These are phyloP conservation scores for Suillus subalutaceus DNA, from an alignment of 768 basidiomycete genomes.

Conservation along the genomic window DNA sequence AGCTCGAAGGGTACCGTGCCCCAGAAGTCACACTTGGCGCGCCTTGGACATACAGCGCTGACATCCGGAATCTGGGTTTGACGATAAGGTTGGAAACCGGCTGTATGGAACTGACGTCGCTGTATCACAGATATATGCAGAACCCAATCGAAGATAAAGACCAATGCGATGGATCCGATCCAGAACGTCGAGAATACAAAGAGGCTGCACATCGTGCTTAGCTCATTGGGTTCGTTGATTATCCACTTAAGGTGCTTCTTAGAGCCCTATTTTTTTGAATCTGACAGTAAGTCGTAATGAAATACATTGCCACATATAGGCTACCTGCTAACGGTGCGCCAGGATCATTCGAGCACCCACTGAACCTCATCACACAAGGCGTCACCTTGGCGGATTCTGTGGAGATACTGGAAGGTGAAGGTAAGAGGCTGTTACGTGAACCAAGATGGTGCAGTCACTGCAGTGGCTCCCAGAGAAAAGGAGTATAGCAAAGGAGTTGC, in stretches of 20 bases:
- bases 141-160: background rate
- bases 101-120: background rate
- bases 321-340: background rate
- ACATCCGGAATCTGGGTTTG: constrained; percentile 30
- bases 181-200: background rate
- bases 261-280: background rate
- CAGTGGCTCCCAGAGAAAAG: background rate
- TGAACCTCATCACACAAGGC: background rate
- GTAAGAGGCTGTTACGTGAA: background rate
- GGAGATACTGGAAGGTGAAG: background rate
- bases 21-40: constrained; percentile 26
- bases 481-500: background rate
- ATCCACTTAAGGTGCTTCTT: background rate
- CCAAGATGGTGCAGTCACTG: background rate
- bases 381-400: background rate
- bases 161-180: background rate
- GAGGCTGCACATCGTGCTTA: background rate
- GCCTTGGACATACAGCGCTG: constrained; percentile 18
- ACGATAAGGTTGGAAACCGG: constrained; percentile 10
- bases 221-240: background rate
- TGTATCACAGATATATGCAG: background rate
- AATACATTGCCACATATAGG: background rate
- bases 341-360: background rate
- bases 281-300: background rate
- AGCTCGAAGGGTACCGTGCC: constrained; percentile 17